phyloP scores from a whole-genome alignment of 257 asterid species.

The Phtheirospermum japonicum region DNA sequence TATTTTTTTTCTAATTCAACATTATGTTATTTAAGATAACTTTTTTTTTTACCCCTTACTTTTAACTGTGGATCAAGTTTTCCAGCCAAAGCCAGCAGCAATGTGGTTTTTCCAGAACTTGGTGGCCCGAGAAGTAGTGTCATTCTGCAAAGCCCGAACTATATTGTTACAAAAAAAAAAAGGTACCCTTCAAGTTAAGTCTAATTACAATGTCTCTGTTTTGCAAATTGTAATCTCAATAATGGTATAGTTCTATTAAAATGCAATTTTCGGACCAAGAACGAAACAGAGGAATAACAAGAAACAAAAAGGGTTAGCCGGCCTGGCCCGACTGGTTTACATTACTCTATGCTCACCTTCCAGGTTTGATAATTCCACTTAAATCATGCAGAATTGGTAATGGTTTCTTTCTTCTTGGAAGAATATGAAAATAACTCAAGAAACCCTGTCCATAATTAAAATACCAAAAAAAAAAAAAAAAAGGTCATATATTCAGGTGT shows the following conservation, averaged over 20 bases:
- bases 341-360: constrained; percentile 43
- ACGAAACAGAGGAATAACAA: too few relatives aligned
- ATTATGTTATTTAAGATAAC: background rate
- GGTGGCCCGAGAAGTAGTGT: constrained; percentile 90
- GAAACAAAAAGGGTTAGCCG: background rate
- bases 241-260: too few relatives aligned
- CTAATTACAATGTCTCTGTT: too few relatives aligned
- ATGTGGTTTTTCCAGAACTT: constrained; percentile 83
- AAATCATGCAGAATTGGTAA: constrained; percentile 71
- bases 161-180: background rate
- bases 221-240: too few relatives aligned
- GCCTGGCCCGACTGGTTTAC: background rate
- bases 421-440: constrained; percentile 51
- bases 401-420: constrained; percentile 69
- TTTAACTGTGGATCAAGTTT: constrained; percentile 64
- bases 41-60: constrained; percentile 39
- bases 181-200: background rate
- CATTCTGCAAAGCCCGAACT: constrained; percentile 48
- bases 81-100: constrained; percentile 86
- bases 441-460: constrained; percentile 43
- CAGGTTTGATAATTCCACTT: constrained; percentile 79
- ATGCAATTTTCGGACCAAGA: too few relatives aligned
- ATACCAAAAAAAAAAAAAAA: background rate
- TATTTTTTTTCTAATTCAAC: background rate
- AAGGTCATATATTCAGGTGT: constrained; percentile 19